Conservation (phyloP, 495 filamentous ascomycete genomes). For the Aspergillus panamensis region DNA sequence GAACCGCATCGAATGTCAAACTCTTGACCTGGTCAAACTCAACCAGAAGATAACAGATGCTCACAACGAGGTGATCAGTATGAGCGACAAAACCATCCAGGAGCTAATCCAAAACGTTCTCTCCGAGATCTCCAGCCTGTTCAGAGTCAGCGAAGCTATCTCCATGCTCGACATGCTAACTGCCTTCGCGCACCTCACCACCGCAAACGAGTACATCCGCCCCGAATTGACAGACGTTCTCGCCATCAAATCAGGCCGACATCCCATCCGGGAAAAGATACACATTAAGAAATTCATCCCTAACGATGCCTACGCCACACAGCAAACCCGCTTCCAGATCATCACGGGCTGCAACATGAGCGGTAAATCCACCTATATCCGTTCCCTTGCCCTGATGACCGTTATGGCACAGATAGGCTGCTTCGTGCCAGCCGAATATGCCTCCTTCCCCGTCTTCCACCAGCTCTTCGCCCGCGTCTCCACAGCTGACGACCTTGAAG, state of each 20-base stretch:
- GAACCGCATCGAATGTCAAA: slow-evolving; percentile 77
- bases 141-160: slow-evolving; percentile 77
- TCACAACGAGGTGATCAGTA: slow-evolving; percentile 72
- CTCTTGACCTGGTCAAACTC: slow-evolving; percentile 72
- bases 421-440: slow-evolving; percentile 84
- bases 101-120: slow-evolving; percentile 65
- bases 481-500: slow-evolving; percentile 82
- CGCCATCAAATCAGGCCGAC: slow-evolving; percentile 74
- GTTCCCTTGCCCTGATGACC: slow-evolving; percentile 74
- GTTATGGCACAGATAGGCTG: slow-evolving; percentile 93
- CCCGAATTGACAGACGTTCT: slow-evolving; percentile 73
- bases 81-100: slow-evolving; percentile 67
- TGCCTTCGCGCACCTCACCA: slow-evolving; percentile 75
- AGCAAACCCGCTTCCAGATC: slow-evolving; percentile 79
- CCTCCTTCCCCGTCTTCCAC: slow-evolving; percentile 73
- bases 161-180: slow-evolving; percentile 92
- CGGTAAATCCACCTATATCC: slow-evolving; percentile 96
- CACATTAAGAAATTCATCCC: slow-evolving; percentile 66
- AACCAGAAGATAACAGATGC: slow-evolving; percentile 74
- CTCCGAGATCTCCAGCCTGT: slow-evolving; percentile 63
- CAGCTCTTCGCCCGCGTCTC: slow-evolving; percentile 86
- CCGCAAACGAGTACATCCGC: slow-evolving; percentile 72
- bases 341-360: slow-evolving; percentile 99
- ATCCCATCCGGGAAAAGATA: slow-evolving; percentile 81
- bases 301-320: slow-evolving; percentile 82